Base-by-base conservation (phyloP, 2,329 filamentous ascomycete genomes). In the Penicillium sp. region DNA sequence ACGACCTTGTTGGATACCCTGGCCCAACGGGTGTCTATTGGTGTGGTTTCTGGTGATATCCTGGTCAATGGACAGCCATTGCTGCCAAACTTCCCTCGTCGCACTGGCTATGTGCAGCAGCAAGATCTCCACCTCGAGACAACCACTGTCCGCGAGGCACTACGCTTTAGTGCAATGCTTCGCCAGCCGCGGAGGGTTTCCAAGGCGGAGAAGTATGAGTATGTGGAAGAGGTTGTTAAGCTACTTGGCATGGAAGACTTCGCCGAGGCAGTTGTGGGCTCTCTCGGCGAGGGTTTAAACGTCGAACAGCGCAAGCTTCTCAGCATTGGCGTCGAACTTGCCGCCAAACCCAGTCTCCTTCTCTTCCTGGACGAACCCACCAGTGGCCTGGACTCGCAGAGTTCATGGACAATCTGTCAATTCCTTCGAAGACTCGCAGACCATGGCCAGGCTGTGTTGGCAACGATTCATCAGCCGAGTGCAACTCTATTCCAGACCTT, bases 281-380 rank as follows among this genome's bases (percentile, higher is more conserved):
- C 91, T 25, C 90, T 90, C 1, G 92, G 92, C 51, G 90, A 94
- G 78, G 92, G 81, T 71, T 75, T 84, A 42, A 84, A 83, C 59
- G 79, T 84, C 38, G 85, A 87, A 69, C 85, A 87, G 69, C 79
- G 85, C 14, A 87, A 87, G 69, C 88, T 90, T 66, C 82, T 96
- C 7, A 96, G 91, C 0, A 96, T 96, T 63, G 92, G 92, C 74
- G 92, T 96, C n/a, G 93, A 97, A 73, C 83, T 97, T 31, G 92
- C 91, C 37, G 92, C 92, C 2, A 96, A 93, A 79, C 93, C 93
- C 6, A 87, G 89, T n/a, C 82, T 96, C 53, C 82, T 96, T 55
- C 85, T 96, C 48, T 96, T 96, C 78, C 86, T 96, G 39, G 92
- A 96, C 67, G 92, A 96, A 74, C 92, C 92, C 10, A 96, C 64